Conservation (phyloP, 2,329 filamentous ascomycete species). For the Daldinia eschscholtzii region DNA sequence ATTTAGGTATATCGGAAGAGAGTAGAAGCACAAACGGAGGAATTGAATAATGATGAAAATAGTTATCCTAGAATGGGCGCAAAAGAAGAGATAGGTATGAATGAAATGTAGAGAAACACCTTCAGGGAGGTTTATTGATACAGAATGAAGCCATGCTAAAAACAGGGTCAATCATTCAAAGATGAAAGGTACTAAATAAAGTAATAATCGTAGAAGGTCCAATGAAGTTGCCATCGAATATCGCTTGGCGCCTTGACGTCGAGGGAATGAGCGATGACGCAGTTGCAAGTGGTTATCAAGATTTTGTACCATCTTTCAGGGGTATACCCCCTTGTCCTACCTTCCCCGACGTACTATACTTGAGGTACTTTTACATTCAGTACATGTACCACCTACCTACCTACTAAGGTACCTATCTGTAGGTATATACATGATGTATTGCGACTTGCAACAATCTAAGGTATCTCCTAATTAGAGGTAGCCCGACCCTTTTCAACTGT, state of each 20-base stretch:
- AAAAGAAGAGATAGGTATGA: constrained; percentile 12
- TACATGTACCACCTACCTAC: no score
- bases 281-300: constrained; percentile 36
- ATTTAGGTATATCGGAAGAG: constrained; percentile 9
- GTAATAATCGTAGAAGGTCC: not conserved
- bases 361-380: not conserved
- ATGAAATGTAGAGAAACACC: constrained; percentile 21
- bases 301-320: constrained; percentile 12
- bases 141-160: constrained; percentile 28
- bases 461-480: not conserved
- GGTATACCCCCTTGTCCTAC: constrained; percentile 19
- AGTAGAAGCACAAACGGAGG: constrained; percentile 10
- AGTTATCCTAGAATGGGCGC: constrained; percentile 30
- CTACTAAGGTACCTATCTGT: no score
- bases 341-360: constrained; percentile 5
- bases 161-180: not conserved
- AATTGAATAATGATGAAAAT: constrained; percentile 12
- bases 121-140: constrained; percentile 32
- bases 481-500: not conserved
- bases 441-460: no score
- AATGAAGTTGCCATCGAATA: constrained; percentile 19
- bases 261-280: constrained; percentile 46
- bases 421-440: no score
- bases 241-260: constrained; percentile 24
- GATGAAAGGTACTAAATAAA: constrained; percentile 1